A percentile compares a stretch with the other conserved stretches of the same genome.
Evolutionary conservation across 306 rosid species (phyloP).

Genomic region (Rosa rugosa): DNA sequence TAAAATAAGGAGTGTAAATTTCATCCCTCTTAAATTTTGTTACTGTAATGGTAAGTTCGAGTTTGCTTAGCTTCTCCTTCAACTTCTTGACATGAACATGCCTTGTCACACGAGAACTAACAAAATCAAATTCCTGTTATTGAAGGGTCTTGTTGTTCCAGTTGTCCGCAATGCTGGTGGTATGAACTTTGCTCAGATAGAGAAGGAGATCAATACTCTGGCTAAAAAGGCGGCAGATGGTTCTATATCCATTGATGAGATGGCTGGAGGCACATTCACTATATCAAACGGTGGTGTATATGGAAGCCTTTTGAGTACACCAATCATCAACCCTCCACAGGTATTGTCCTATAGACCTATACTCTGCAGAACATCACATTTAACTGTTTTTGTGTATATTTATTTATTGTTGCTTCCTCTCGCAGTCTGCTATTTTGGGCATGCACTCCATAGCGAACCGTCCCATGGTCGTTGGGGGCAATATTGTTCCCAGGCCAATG

Average conservation of each 20-base stretch:
- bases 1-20: no score
- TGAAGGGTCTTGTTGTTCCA: constrained; percentile 51
- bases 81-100: not conserved
- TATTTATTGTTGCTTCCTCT: not conserved
- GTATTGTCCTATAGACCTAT: constrained; percentile 13
- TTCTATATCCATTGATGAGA: constrained; percentile 50
- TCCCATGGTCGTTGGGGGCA: constrained; percentile 52
- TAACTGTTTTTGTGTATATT: not conserved
- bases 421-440: constrained; percentile 52
- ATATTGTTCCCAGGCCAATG: constrained; percentile 48
- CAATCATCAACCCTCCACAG: constrained; percentile 54
- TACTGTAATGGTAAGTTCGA: not conserved
- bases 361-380: not conserved
- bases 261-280: constrained; percentile 59
- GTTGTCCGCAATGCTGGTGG: constrained; percentile 42
- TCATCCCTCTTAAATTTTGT: not conserved
- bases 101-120: not conserved
- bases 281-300: constrained; percentile 53
- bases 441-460: constrained; percentile 54
- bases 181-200: constrained; percentile 49
- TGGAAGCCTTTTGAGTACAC: constrained; percentile 53
- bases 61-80: not conserved
- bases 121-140: not conserved
- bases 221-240: constrained; percentile 55
- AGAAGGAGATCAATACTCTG: constrained; percentile 48